Conservation (phyloP, 2,329 filamentous ascomycete species). For the Pyrenochaeta sp. region DNA sequence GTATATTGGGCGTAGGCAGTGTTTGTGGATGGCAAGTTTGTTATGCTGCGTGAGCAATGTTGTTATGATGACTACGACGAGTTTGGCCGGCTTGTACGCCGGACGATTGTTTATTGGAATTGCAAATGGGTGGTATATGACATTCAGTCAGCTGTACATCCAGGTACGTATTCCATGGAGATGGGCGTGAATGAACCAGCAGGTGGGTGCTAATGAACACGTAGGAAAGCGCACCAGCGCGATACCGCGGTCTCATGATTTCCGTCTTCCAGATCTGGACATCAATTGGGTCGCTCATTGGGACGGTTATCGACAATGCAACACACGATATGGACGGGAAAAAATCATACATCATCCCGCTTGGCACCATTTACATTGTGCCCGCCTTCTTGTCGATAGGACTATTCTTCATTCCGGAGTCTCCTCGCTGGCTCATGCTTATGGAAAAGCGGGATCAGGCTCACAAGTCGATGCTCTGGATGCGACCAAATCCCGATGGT, state of each 20-base stretch:
- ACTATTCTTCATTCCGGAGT: constrained; percentile 45
- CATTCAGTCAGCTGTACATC: constrained; percentile 62
- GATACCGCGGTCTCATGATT: constrained; percentile 60
- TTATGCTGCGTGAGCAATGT: constrained; percentile 57
- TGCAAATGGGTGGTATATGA: constrained; percentile 63
- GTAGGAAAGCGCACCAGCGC: constrained; percentile 58
- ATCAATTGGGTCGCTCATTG: constrained; percentile 54
- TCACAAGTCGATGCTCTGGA: constrained; percentile 34
- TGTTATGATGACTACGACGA: constrained; percentile 65
- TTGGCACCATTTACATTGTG: constrained; percentile 64
- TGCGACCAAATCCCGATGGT: constrained; percentile 31
- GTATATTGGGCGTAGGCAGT: constrained; percentile 52
- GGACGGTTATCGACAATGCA: constrained; percentile 62
- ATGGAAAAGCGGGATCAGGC: constrained; percentile 30
- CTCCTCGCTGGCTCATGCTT: constrained; percentile 56
- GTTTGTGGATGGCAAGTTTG: constrained; percentile 59
- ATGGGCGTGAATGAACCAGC: not conserved
- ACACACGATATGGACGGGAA: constrained; percentile 33
- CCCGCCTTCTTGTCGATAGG: constrained; percentile 57
- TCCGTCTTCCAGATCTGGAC: constrained; percentile 60
- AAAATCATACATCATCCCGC: constrained; percentile 55
- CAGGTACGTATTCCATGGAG: constrained; percentile 38
- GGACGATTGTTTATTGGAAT: constrained; percentile 65
- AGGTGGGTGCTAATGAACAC: not conserved
- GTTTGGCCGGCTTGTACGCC: constrained; percentile 62